Percentiles rank a stretch among this genome's conserved stretches.
phyloP scores from a whole-genome alignment of 2,329 filamentous ascomycete species.

The Didymella arachidicola region DNA sequence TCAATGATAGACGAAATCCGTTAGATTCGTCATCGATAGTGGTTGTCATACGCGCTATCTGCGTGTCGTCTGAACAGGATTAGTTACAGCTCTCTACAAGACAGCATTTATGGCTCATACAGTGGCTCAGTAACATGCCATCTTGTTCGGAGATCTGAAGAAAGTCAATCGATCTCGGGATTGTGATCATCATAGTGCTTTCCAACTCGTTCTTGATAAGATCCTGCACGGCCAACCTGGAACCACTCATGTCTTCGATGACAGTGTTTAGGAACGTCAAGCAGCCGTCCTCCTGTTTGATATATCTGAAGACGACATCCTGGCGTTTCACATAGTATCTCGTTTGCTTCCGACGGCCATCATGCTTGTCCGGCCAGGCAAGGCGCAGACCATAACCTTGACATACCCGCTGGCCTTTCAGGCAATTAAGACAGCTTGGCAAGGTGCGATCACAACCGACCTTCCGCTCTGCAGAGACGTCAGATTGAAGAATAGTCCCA shows the following conservation, averaged over 20 bases:
- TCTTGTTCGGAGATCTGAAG: constrained; percentile 15
- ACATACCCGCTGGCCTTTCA: constrained; percentile 53
- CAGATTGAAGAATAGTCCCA: constrained; percentile 20
- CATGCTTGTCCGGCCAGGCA: constrained; percentile 58
- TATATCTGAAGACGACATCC: not conserved
- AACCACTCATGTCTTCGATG: constrained; percentile 23
- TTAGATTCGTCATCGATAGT: constrained; percentile 56
- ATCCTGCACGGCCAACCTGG: constrained; percentile 4
- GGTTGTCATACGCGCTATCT: constrained; percentile 57
- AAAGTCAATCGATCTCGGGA: not conserved
- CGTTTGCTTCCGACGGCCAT: constrained; percentile 54
- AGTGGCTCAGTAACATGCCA: constrained; percentile 30
- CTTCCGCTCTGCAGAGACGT: constrained; percentile 52
- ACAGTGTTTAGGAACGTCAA: constrained; percentile 33
- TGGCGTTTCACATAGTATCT: constrained; percentile 37
- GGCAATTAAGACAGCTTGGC: constrained; percentile 57
- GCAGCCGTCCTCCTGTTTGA: constrained; percentile 10
- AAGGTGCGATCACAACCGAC: constrained; percentile 58
- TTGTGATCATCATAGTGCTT: not conserved
- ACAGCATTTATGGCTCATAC: not conserved
- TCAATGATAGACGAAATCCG: constrained; percentile 56
- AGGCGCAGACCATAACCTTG: constrained; percentile 58
- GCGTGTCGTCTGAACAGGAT: constrained; percentile 50
- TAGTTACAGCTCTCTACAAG: constrained; percentile 34
- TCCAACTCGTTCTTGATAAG: not conserved